These are phyloP conservation scores for Cyberlindnera subsufficiens DNA, from an alignment of 805 yeast species.

Conservation along the genomic window DNA sequence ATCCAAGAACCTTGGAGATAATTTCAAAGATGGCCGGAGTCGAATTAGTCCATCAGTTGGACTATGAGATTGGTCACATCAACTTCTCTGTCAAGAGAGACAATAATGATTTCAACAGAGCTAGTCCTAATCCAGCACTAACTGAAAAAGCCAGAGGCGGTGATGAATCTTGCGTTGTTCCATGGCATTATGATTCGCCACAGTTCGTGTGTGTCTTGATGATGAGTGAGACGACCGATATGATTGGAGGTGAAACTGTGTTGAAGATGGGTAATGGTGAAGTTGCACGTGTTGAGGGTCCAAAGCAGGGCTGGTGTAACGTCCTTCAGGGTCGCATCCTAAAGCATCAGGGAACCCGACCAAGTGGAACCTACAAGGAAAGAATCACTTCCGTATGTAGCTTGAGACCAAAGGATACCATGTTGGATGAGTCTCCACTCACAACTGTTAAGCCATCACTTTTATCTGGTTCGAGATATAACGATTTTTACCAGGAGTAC, in stretches of 20 bases:
- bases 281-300: constrained; percentile 29
- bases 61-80: constrained; percentile 50
- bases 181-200: constrained; percentile 59
- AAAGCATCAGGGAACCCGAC: constrained; percentile 42
- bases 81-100: constrained; percentile 39
- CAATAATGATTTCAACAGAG: constrained; percentile 9
- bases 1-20: constrained; percentile 49
- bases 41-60: constrained; percentile 23
- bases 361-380: constrained; percentile 30
- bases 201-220: constrained; percentile 64
- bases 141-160: constrained; percentile 6
- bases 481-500: constrained; percentile 36
- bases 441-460: constrained; percentile 36
- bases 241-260: constrained; percentile 59
- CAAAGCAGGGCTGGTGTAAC: constrained; percentile 44
- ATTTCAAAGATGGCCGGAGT: constrained; percentile 47
- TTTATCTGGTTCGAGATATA: constrained; percentile 30
- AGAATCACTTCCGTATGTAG: constrained; percentile 39
- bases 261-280: constrained; percentile 30
- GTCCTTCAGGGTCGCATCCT: constrained; percentile 42
- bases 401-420: constrained; percentile 35
- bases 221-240: constrained; percentile 50
- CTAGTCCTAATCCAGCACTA: no score
- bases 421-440: constrained; percentile 33
- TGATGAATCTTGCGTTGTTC: constrained; percentile 43